Conservation (phyloP, 78 protist species). For the Dictyostelium capitatum region DNA sequence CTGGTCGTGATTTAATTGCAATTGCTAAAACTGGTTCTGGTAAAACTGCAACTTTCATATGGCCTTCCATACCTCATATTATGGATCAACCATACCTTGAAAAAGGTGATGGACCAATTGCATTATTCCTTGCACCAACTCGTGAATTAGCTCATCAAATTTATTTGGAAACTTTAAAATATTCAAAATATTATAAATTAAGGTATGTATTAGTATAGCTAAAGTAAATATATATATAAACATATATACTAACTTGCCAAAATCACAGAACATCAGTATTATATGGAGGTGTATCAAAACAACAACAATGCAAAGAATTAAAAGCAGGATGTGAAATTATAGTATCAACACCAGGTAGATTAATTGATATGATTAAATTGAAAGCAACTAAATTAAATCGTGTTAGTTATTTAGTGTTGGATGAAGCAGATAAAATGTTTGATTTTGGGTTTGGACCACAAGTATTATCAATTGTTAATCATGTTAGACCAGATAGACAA, state of each 20-base stretch:
- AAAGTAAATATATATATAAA: background rate
- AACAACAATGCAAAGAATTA: slow-evolving; percentile 84
- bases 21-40: slow-evolving; percentile 90
- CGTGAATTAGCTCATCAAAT: slow-evolving; percentile 92
- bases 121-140: slow-evolving; percentile 91
- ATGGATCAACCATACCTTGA: slow-evolving; percentile 69
- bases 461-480: slow-evolving; percentile 72
- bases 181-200: slow-evolving; percentile 51
- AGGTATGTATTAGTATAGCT: background rate
- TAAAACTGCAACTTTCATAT: slow-evolving; percentile 81
- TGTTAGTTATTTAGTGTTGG: slow-evolving; percentile 90
- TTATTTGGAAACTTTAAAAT: slow-evolving; percentile 44
- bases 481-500: slow-evolving; percentile 90
- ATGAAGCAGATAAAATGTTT: slow-evolving; percentile 96
- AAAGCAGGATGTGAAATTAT: slow-evolving; percentile 83
- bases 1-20: slow-evolving; percentile 93
- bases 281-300: slow-evolving; percentile 88
- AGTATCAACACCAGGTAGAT: slow-evolving; percentile 91
- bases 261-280: slow-evolving; percentile 54
- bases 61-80: slow-evolving; percentile 87
- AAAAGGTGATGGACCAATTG: slow-evolving; percentile 91
- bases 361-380: slow-evolving; percentile 95
- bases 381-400: slow-evolving; percentile 92
- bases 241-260: background rate
- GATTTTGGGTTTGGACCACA: slow-evolving; percentile 95